Evolutionary conservation across 805 yeast genomes (phyloP), one percentile per base, ranked within the genome.

Genomic region (Yarrowia sp.): DNA sequence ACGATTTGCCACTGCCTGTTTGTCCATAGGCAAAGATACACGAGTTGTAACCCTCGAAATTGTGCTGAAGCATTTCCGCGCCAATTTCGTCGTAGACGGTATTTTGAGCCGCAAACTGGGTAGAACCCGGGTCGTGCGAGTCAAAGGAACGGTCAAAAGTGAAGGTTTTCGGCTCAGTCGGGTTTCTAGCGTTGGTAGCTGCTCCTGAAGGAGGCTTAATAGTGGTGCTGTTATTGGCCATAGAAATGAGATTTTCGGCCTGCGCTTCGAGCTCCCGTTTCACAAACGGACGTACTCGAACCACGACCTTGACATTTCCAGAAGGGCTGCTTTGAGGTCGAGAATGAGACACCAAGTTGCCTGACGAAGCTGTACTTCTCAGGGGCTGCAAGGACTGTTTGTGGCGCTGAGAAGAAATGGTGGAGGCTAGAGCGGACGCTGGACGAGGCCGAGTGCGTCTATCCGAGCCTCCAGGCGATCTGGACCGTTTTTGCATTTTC

Each of bases 1-100:
- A 86, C 0, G 96, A 86, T 71, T 90, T 90, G 0, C 96, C 96
- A 0, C 95, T 82, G 1, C 89, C 92, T 0, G 96, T 90, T 73
- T 90, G 96, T 5, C 92, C 92, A 70, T 88, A 87, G 0, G 92
- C 91, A 73, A 87, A 84, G 1, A 88, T 85, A 71, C 90, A 87
- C 1, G 89, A 87, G 68, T 88, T 86, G 73, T 81, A 86, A 0
- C 96, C 96, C 68, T 82, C 83, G 61, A 88, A 73, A 3, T 89
- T 79, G 77, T 85, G 90, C 32, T 82, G 79, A 8, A 89, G 75
- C 65, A 87, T 77, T 45, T 84, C 86, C 10, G 79, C 78, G 0
- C 92, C 96, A 15, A 85, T 78, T 11, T 76, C 73, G 2, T 75
- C 71, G 70, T 86, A 89, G 4, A 88, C 81, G 1, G 73, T 73